Evolutionary conservation across 1,284 basidiomycete genomes (phyloP), one percentile per base, ranked within the genome.

Genomic region (Naganishia liquefaciens): DNA sequence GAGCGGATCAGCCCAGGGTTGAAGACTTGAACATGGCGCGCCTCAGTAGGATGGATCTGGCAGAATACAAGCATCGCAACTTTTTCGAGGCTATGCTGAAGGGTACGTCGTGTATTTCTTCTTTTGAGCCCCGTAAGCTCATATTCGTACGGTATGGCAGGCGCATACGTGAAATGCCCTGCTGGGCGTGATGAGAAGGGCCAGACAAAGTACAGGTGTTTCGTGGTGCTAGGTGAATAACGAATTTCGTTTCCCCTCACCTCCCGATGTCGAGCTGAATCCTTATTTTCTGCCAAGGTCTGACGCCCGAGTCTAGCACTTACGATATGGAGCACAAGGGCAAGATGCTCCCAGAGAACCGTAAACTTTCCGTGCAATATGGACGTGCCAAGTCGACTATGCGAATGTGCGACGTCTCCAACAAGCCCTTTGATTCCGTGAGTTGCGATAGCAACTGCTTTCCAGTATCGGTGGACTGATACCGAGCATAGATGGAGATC

Each of bases 361-460:
- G 67, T 13, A 64, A 60, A 30, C 51, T 68, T 21, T 33, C 51
- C 5, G 44, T 68, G 11, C 55, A 54, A 47, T 68, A 68, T 37
- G 67, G 67, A n/a, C 64, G 62, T n/a, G 63, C 52, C 6, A 58
- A 51, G 23, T 37, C 54, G 47, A 37, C 67, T 6, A 57, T 57
- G 30, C 64, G 55, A 23, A 68, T 68, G 67, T 53, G 63, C n/a
- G 67, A 68, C 19, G 63, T 65, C 6, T 68, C 67, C 15, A 68
- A 68, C 43, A 43, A 50, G 33, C 40, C 57, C 15, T 57, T 68
- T 33, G 42, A 42, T 39, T 49, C 62, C 15, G 67, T 64, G 43
- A 49, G 57, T 19, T 19, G 30, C 11, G 28, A 30, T 21, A 7
- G 17, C 43, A 17, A 4, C 15, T 42, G 10, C 21, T 5, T 19